These are phyloP conservation scores for Leonotis leonurus DNA, from an alignment of 257 asterid genomes.

Conservation along the genomic window DNA sequence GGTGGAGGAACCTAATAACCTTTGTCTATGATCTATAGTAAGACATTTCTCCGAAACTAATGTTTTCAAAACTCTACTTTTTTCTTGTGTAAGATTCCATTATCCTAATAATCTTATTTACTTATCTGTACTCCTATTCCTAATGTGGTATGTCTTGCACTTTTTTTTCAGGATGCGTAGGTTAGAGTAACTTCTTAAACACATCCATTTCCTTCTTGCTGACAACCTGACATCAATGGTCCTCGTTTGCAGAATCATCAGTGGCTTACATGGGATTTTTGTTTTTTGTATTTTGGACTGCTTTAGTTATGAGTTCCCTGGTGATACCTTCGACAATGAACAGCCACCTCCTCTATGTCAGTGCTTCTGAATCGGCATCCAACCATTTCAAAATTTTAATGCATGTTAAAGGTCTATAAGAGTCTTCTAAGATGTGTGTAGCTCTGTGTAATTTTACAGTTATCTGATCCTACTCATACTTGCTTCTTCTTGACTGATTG, in stretches of 20 bases:
- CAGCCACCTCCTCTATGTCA: conserved; percentile 25
- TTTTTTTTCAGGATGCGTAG: conserved; percentile 28
- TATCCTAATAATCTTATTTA: neutral
- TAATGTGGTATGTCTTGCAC: neutral
- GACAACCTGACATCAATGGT: conserved; percentile 14
- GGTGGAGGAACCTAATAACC: conserved; percentile 35
- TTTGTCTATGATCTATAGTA: conserved; percentile 14
- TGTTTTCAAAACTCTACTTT: neutral
- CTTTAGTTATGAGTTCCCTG: conserved; percentile 26
- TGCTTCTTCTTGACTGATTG: neutral
- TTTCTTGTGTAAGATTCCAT: neutral
- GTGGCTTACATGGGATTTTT: conserved; percentile 10
- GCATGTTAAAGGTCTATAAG: neutral
- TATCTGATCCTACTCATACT: neutral
- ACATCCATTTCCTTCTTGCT: conserved; percentile 7
- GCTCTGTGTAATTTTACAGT: neutral
- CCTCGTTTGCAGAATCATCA: neutral
- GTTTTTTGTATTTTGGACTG: conserved; percentile 16
- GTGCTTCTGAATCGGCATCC: conserved; percentile 21
- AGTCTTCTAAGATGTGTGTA: conserved; percentile 16
- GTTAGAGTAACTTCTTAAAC: conserved; percentile 16
- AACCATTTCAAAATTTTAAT: conserved; percentile 14
- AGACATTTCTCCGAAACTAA: conserved; percentile 20
- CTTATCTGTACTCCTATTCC: neutral
- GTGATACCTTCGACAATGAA: conserved; percentile 30